These are phyloP conservation scores for Globisporangium parvum DNA, from an alignment of 352 stramenopile species.

Conservation along the genomic window DNA sequence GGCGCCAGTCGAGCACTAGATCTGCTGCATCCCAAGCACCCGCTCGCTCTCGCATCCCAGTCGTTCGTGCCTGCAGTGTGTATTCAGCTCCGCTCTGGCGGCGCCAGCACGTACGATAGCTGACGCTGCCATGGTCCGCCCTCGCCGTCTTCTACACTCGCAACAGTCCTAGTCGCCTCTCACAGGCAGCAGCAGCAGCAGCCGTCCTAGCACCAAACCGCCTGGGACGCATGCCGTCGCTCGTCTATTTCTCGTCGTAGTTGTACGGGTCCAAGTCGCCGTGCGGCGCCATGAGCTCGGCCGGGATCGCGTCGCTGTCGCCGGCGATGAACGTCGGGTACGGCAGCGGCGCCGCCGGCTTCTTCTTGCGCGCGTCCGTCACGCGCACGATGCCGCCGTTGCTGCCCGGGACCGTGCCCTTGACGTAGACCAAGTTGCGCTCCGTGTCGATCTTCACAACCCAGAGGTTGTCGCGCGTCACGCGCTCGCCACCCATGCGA, in stretches of 20 bases:
- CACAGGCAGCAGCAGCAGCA: not conserved
- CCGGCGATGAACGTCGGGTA: slow-evolving; percentile 75
- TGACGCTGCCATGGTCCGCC: no score
- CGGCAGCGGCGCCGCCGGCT: slow-evolving; percentile 41
- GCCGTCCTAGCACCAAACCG: no score
- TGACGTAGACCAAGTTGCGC: slow-evolving; percentile 93
- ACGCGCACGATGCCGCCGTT: slow-evolving; percentile 84
- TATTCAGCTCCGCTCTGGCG: no score
- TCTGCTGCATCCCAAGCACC: no score
- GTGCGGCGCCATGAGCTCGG: slow-evolving; percentile 72
- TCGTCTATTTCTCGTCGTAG: slow-evolving; percentile 78
- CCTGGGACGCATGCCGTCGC: not conserved
- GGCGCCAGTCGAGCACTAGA: no score
- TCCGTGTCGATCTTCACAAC: slow-evolving; percentile 89
- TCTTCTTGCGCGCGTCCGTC: slow-evolving; percentile 88
- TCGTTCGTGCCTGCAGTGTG: no score
- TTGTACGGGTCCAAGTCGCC: slow-evolving; percentile 76
- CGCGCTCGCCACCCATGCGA: slow-evolving; percentile 91
- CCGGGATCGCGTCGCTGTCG: slow-evolving; percentile 42
- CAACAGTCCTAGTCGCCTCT: not conserved
- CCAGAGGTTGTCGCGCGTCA: slow-evolving; percentile 96
- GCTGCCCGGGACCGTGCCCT: slow-evolving; percentile 89
- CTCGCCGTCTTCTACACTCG: no score
- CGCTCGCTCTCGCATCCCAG: no score
- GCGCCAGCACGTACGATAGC: no score